These are phyloP conservation scores for Penicillium maclennaniae DNA, from an alignment of 495 filamentous ascomycete genomes.

Conservation along the genomic window DNA sequence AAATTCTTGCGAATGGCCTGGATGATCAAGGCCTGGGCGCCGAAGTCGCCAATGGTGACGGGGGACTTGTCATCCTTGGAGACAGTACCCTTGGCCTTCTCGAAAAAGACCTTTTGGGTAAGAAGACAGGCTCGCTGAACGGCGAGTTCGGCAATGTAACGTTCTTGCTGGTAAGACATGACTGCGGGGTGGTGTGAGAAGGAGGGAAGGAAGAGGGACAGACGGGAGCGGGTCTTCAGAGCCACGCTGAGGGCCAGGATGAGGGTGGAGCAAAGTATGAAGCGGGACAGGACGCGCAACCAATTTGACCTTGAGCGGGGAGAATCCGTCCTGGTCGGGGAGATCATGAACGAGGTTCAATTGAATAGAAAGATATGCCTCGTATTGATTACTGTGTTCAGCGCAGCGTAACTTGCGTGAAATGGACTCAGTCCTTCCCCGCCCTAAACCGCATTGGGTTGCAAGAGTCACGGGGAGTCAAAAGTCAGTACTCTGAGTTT, in stretches of 20 bases:
- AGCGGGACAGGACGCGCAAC: constrained; percentile 33
- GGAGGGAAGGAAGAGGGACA: constrained; percentile 25
- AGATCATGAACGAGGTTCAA: constrained; percentile 9
- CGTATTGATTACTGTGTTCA: constrained; percentile 8
- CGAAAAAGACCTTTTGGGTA: constrained; percentile 89
- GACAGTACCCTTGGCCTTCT: constrained; percentile 86
- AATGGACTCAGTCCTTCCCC: constrained; percentile 12
- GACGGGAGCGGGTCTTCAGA: constrained; percentile 42
- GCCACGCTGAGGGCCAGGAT: constrained; percentile 49
- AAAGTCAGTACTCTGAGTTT: not conserved
- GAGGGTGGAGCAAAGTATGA: constrained; percentile 42
- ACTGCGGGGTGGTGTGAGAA: constrained; percentile 25
- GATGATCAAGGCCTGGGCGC: constrained; percentile 95
- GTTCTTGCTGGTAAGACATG: constrained; percentile 72
- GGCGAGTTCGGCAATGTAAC: constrained; percentile 81
- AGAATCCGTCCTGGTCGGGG: constrained; percentile 1
- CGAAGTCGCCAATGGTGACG: constrained; percentile 96
- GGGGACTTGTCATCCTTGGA: constrained; percentile 94
- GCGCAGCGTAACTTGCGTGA: not conserved
- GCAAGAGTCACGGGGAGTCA: constrained; percentile 22
- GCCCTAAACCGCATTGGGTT: constrained; percentile 31
- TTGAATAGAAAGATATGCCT: not conserved
- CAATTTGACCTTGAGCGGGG: constrained; percentile 11
- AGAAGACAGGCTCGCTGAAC: constrained; percentile 85
- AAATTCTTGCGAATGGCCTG: constrained; percentile 83